These are phyloP conservation scores for Fraxinus albicans DNA, from an alignment of 305 asterid genomes.

Conservation along the genomic window DNA sequence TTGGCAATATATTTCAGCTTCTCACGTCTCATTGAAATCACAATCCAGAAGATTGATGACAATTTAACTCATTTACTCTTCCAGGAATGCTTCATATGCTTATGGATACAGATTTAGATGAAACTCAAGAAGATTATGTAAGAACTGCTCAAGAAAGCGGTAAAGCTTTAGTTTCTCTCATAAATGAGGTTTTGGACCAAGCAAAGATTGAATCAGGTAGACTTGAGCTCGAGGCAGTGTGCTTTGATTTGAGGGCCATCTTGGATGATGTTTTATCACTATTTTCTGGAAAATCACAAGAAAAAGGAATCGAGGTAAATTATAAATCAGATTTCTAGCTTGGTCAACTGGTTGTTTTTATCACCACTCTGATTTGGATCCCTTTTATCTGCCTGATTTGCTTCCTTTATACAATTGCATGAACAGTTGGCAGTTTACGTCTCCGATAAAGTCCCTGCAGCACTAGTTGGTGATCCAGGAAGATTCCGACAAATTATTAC, in stretches of 20 bases:
- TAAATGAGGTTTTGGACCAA: conserved; percentile 90
- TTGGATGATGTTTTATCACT: conserved; percentile 86
- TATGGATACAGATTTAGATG: conserved; percentile 87
- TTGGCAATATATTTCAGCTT: not conserved
- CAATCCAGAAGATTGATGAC: conserved; percentile 10
- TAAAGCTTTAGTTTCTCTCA: conserved; percentile 90
- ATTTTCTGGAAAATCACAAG: conserved; percentile 86
- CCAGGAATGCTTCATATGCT: conserved; percentile 98
- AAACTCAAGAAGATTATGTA: conserved; percentile 94
- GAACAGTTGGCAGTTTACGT: conserved; percentile 88
- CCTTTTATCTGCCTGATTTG: conserved; percentile 13
- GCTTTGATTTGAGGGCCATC: conserved; percentile 75
- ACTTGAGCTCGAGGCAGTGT: conserved; percentile 94
- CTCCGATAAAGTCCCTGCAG: conserved; percentile 73
- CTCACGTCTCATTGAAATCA: not conserved
- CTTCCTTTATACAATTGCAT: conserved; percentile 19
- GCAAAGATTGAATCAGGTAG: conserved; percentile 97
- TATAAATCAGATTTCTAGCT: conserved; percentile 12
- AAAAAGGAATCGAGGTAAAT: conserved; percentile 87
- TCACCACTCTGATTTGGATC: conserved; percentile 12
- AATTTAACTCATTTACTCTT: conserved; percentile 3
- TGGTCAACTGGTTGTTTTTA: conserved; percentile 6
- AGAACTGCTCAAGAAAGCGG: conserved; percentile 98
- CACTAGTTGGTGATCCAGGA: conserved; percentile 90
- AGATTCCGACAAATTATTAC: conserved; percentile 90